A percentile compares a stretch with the other conserved stretches of the same genome.
Conservation (phyloP, 139 green algal species). For the Spirogloea muscicola region DNA sequence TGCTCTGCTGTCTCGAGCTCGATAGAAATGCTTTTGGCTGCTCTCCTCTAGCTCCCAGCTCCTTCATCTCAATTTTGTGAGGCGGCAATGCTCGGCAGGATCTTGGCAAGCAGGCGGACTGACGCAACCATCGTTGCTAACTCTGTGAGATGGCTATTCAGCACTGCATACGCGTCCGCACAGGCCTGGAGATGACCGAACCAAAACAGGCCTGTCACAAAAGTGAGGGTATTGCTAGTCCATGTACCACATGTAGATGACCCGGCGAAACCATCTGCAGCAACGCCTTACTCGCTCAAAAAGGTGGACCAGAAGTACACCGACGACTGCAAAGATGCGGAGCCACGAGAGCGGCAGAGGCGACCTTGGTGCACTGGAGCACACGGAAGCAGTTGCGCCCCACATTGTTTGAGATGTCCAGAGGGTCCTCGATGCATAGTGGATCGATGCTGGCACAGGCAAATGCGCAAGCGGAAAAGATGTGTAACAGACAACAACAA, state of each 20-base stretch:
- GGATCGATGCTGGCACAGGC: slow-evolving; percentile 47
- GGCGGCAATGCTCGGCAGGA: not conserved
- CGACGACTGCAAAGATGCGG: not conserved
- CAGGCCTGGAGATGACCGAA: slow-evolving; percentile 13
- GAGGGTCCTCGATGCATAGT: slow-evolving; percentile 40
- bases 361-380: slow-evolving; percentile 43
- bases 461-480: too few relatives aligned
- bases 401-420: slow-evolving; percentile 33
- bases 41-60: too few relatives aligned
- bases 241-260: not conserved
- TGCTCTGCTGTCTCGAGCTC: too few relatives aligned
- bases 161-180: slow-evolving; percentile 16
- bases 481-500: too few relatives aligned
- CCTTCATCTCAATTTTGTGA: too few relatives aligned
- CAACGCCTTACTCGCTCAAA: not conserved
- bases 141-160: slow-evolving; percentile 4
- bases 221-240: not conserved
- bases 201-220: not conserved
- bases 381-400: slow-evolving; percentile 46
- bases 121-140: not conserved
- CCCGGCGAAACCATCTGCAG: not conserved
- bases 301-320: not conserved
- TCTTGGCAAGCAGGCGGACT: not conserved
- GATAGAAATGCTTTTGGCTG: too few relatives aligned
- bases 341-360: not conserved